Evolutionary conservation across 345 rosid species (phyloP), one percentile per base, ranked within the genome.

Genomic region (Citrus medica): DNA sequence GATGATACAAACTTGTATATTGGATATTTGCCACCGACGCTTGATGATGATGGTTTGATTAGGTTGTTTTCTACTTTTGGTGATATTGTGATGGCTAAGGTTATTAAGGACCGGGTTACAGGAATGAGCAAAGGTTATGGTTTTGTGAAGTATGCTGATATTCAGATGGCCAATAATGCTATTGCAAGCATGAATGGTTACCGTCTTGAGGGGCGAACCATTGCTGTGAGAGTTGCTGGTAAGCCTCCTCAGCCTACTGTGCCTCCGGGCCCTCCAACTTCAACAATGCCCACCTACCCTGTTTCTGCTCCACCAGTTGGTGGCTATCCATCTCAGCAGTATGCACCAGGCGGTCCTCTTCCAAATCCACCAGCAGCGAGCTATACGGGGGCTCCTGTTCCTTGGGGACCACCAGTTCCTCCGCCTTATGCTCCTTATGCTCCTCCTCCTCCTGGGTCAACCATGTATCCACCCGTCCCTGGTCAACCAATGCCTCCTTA

Each of bases 71-170:
- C 98, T 8, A 63, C 97, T 59, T 97, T 90, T 82, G 99, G 99
- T 53, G 92, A 97, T 61, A 97, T 97, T 81, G 98, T 89, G 79
- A 94, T 88, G 98, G 98, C 98, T 73, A 97, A 97, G 88, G 99
- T 97, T 67, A 91, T 97, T 69, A 97, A 93, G 88, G 99, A 97
- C 76, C 87, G 89, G 69, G 76, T 81, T 71, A 88, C 97, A 67
- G 98, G 93, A 67, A 56, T 89, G 79, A 97, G 98, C 86, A 89
- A 89, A 80, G 97, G 98, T 70, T 97, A 97, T 87, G 99, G 98
- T 71, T 97, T 97, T 86, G 92, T 93, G 38, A 97, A 97, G 86
- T 94, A 92, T 79, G 87, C 93, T 32, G 94, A 92, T 82, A 87
- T 91, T 71, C 91, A 94, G 79, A 93, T 89, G 98, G 99, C 94